Percentiles rank a stretch among this genome's conserved stretches.
phyloP scores from a whole-genome alignment of 805 yeast species.

The Ogataea corticis region DNA sequence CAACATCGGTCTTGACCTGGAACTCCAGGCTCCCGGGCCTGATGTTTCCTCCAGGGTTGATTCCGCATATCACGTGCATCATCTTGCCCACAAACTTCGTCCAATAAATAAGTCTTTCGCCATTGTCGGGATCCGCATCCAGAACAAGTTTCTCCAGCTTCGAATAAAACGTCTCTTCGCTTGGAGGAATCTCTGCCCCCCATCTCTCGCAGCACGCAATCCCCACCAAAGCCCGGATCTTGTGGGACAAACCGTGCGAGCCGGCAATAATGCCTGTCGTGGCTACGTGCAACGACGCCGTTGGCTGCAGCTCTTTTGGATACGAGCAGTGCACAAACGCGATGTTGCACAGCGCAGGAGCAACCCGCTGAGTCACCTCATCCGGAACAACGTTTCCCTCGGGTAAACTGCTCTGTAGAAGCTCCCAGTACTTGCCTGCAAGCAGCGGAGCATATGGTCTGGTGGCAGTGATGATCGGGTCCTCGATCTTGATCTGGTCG shows the following conservation, averaged over 20 bases:
- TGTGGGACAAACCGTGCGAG: conserved; percentile 72
- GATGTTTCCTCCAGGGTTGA: conserved; percentile 78
- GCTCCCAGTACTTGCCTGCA: conserved; percentile 53
- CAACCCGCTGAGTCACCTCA: conserved; percentile 57
- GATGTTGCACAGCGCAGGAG: conserved; percentile 70
- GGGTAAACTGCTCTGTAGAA: conserved; percentile 61
- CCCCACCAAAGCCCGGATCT: conserved; percentile 69
- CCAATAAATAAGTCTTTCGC: conserved; percentile 64
- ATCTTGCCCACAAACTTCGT: conserved; percentile 69
- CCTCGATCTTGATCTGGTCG: conserved; percentile 56
- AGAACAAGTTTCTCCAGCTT: conserved; percentile 50
- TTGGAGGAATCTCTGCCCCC: conserved; percentile 75
- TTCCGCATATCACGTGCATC: conserved; percentile 78
- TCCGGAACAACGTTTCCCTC: conserved; percentile 49
- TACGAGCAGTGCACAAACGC: conserved; percentile 78
- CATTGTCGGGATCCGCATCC: conserved; percentile 40
- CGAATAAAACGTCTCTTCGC: conserved; percentile 47
- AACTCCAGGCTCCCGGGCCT: conserved; percentile 57
- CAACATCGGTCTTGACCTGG: conserved; percentile 34
- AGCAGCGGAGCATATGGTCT: conserved; percentile 70
- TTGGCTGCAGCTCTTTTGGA: conserved; percentile 74
- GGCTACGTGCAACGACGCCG: conserved; percentile 71
- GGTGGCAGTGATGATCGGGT: conserved; percentile 69
- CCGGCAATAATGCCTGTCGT: conserved; percentile 76
- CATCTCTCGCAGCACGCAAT: conserved; percentile 76